Percentiles rank a stretch among this genome's conserved stretches.
phyloP scores from a whole-genome alignment of 768 basidiomycete species.

The Lactarius hengduanensis region DNA sequence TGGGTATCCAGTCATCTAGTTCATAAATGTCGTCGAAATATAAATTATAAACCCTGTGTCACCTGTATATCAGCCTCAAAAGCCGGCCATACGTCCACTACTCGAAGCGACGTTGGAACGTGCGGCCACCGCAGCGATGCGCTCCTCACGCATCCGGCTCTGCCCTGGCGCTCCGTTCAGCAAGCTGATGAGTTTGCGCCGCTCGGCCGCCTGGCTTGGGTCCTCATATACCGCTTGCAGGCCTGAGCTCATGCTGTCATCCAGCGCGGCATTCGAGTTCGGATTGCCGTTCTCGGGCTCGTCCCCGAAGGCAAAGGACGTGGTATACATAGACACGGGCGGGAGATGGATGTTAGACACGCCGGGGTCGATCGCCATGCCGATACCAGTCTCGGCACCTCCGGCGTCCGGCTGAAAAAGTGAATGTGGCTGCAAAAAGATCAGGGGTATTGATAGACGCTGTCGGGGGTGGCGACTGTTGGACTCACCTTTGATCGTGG shows the following conservation, averaged over 20 bases:
- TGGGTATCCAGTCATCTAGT: neutral
- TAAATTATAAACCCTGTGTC: neutral
- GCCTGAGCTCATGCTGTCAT: constrained; percentile 20
- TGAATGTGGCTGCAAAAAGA: constrained; percentile 37
- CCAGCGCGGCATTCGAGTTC: neutral
- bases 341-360: constrained; percentile 1
- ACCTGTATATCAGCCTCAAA: constrained; percentile 6
- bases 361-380: neutral
- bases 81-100: constrained; percentile 18
- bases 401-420: constrained; percentile 41
- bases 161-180: constrained; percentile 24
- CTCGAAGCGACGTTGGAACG: neutral
- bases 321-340: constrained; percentile 6
- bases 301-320: constrained; percentile 24
- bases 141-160: constrained; percentile 17
- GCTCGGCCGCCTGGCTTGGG: constrained; percentile 27
- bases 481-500: constrained; percentile 41
- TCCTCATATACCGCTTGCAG: constrained; percentile 29
- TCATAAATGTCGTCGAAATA: neutral
- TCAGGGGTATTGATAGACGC: neutral
- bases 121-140: neutral
- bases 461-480: neutral
- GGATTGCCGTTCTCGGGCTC: constrained; percentile 19
- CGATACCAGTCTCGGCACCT: neutral
- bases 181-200: constrained; percentile 26